Percentiles rank a stretch among this genome's conserved stretches.
Conservation (phyloP, 371 early-diverging fungal species). For the Mucor piriformis region DNA sequence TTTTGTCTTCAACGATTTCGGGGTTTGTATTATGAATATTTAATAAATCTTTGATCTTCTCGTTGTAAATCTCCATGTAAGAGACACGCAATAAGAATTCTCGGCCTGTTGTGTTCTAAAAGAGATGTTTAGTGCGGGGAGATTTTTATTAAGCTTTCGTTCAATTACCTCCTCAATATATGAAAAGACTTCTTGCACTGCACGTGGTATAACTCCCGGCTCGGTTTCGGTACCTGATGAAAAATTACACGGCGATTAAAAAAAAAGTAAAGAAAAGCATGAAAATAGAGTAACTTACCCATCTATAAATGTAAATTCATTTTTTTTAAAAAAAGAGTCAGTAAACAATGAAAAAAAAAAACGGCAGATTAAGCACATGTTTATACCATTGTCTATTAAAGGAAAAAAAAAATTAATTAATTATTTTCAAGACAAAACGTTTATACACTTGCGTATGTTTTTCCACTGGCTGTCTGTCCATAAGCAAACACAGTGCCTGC, state of each 20-base stretch:
- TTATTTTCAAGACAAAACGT: background rate
- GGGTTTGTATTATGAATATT: constrained; percentile 70
- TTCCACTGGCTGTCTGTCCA: constrained; percentile 97
- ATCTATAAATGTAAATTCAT: constrained; percentile 15
- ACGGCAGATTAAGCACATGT: no score
- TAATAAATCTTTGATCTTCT: constrained; percentile 83
- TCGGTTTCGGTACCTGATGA: constrained; percentile 44
- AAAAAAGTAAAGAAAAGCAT: background rate
- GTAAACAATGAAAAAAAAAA: no score
- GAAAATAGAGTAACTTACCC: constrained; percentile 16
- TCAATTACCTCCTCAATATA: constrained; percentile 39
- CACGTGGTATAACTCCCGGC: constrained; percentile 54
- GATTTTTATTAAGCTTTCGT: background rate
- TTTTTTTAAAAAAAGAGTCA: background rate
- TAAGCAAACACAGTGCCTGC: constrained; percentile 89
- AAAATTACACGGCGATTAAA: constrained; percentile 35
- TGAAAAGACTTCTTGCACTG: constrained; percentile 52
- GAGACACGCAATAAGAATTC: constrained; percentile 88
- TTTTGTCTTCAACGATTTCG: constrained; percentile 80
- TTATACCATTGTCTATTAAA: constrained; percentile 21
- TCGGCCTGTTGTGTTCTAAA: constrained; percentile 40
- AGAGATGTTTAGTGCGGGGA: background rate
- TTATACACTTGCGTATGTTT: constrained; percentile 72
- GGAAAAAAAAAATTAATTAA: background rate
- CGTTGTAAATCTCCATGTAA: constrained; percentile 97